These are phyloP conservation scores for Saccharomycopsis selenospora DNA, from an alignment of 805 yeast species.

Conservation along the genomic window DNA sequence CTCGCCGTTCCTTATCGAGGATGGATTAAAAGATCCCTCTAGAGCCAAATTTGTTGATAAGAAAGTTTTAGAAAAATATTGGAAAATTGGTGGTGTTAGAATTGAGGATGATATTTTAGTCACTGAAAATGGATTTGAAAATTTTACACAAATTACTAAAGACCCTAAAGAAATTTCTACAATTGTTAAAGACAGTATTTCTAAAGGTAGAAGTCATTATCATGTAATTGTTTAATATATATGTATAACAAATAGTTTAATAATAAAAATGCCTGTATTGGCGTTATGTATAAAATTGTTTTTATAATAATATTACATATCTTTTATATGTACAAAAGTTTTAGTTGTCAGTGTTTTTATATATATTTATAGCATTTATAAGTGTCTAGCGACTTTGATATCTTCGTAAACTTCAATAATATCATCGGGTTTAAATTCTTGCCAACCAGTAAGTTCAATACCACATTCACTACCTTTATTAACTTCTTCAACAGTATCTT, in stretches of 20 bases:
- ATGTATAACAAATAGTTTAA: too few species aligned
- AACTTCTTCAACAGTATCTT: slow-evolving; percentile 70
- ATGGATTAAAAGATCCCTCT: slow-evolving; percentile 44
- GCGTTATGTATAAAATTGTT: too few species aligned
- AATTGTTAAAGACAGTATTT: slow-evolving; percentile 65
- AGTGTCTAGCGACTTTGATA: slow-evolving; percentile 46
- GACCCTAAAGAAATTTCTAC: slow-evolving; percentile 77
- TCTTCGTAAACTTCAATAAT: slow-evolving; percentile 66
- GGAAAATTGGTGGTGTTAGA: slow-evolving; percentile 94
- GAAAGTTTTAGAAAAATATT: slow-evolving; percentile 64
- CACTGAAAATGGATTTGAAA: slow-evolving; percentile 69
- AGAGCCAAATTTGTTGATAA: slow-evolving; percentile 53
- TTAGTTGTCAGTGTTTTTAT: too few species aligned
- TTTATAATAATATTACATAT: too few species aligned
- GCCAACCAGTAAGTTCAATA: slow-evolving; percentile 60
- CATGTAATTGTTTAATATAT: slow-evolving; percentile 47
- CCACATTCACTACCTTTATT: slow-evolving; percentile 92
- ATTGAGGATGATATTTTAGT: slow-evolving; percentile 89
- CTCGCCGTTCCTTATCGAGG: slow-evolving; percentile 70
- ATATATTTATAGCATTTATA: too few species aligned
- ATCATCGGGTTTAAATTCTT: slow-evolving; percentile 69
- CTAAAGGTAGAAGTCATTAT: slow-evolving; percentile 55
- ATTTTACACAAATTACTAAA: slow-evolving; percentile 73
- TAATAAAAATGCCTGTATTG: too few species aligned
- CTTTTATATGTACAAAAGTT: too few species aligned